phyloP scores from a whole-genome alignment of 768 basidiomycete species.

The Trametes meyenii region DNA sequence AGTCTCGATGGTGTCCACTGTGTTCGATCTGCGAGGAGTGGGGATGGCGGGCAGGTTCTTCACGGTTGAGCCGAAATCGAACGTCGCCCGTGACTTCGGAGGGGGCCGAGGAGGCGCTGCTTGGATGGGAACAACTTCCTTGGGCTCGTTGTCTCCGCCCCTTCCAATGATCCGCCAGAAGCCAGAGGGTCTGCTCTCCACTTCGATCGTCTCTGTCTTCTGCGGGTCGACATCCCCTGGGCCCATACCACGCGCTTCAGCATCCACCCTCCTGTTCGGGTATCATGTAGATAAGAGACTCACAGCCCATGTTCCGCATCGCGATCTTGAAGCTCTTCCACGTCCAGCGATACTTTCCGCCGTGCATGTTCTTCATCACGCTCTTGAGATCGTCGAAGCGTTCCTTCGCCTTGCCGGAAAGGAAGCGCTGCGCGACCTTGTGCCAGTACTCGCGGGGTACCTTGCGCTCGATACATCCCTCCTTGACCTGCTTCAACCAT shows the following conservation, averaged over 20 bases:
- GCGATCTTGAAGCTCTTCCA: constrained; percentile 84
- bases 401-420: constrained; percentile 69
- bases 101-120: constrained; percentile 17
- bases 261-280: neutral
- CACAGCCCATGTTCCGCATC: constrained; percentile 82
- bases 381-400: constrained; percentile 73
- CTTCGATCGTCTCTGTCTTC: constrained; percentile 63
- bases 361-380: constrained; percentile 73
- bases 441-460: constrained; percentile 84
- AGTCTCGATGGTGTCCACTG: constrained; percentile 30
- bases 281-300: constrained; percentile 34
- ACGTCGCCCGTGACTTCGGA: constrained; percentile 24
- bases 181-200: constrained; percentile 53
- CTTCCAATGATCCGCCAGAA: constrained; percentile 53
- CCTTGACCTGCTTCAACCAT: constrained; percentile 73
- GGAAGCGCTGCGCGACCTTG: constrained; percentile 76
- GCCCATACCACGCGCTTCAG: neutral
- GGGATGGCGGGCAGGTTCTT: constrained; percentile 31
- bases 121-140: constrained; percentile 26
- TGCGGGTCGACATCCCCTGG: constrained; percentile 69
- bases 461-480: constrained; percentile 69
- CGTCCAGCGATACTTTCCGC: constrained; percentile 78
- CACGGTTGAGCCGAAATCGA: constrained; percentile 28
- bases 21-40: constrained; percentile 29
- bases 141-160: constrained; percentile 49